These are phyloP conservation scores for Phytophthora multivora DNA, from an alignment of 352 stramenopile genomes.

Conservation along the genomic window DNA sequence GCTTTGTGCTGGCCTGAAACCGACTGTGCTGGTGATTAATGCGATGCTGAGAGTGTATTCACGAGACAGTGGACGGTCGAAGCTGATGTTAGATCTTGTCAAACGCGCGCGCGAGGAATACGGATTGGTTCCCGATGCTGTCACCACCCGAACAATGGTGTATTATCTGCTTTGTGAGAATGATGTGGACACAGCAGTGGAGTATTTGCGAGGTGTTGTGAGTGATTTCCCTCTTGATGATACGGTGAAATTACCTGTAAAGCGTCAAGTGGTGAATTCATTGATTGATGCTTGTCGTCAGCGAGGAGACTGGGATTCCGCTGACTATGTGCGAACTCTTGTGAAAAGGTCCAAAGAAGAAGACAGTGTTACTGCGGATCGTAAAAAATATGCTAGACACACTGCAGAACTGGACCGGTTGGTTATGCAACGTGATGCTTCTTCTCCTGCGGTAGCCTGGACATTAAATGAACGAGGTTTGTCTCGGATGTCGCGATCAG, in stretches of 20 bases:
- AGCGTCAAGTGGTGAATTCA: constrained; percentile 37
- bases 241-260: constrained; percentile 17
- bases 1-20: constrained; percentile 37
- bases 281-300: constrained; percentile 62
- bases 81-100: constrained; percentile 38
- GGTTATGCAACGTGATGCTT: constrained; percentile 23
- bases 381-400: constrained; percentile 4
- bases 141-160: constrained; percentile 52
- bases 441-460: constrained; percentile 30
- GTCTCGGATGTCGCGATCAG: constrained; percentile 17
- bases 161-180: constrained; percentile 50
- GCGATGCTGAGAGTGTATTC: constrained; percentile 69
- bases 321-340: constrained; percentile 22
- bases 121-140: constrained; percentile 38
- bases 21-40: constrained; percentile 54
- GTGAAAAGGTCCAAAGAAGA: constrained; percentile 3
- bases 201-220: constrained; percentile 33
- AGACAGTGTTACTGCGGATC: neutral
- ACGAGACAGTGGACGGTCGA: constrained; percentile 36
- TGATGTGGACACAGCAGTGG: constrained; percentile 25
- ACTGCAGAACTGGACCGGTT: constrained; percentile 15
- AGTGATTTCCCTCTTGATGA: constrained; percentile 9
- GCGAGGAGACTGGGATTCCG: constrained; percentile 40
- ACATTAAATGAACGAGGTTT: constrained; percentile 21
- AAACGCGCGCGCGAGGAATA: constrained; percentile 41